A percentile compares a stretch with the other conserved stretches of the same genome.
phyloP scores from a whole-genome alignment of 495 filamentous ascomycete species.

The Barbatosphaeria neglecta region DNA sequence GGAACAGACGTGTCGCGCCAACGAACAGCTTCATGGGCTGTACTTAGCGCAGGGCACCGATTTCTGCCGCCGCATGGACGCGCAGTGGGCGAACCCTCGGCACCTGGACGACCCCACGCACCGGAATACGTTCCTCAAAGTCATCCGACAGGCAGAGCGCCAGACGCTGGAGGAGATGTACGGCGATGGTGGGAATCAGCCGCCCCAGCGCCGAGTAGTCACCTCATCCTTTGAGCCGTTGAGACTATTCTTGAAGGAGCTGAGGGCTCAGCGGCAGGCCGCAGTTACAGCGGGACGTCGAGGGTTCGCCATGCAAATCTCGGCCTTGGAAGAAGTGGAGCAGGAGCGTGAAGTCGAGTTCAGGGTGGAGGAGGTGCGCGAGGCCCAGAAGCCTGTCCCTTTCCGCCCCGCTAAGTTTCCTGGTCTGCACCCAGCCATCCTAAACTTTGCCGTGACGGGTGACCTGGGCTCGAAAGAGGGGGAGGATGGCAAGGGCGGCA shows the following conservation, averaged over 20 bases:
- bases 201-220: background rate
- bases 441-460: no score
- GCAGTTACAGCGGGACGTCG: conserved; percentile 16
- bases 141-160: conserved; percentile 22
- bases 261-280: conserved; percentile 15
- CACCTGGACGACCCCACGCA: conserved; percentile 6
- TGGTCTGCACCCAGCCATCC: conserved; percentile 21
- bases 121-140: conserved; percentile 7
- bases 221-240: conserved; percentile 10
- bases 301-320: conserved; percentile 25
- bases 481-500: no score
- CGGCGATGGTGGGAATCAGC: conserved; percentile 10
- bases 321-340: conserved; percentile 41
- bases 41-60: conserved; percentile 47
- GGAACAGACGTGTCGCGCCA: conserved; percentile 45
- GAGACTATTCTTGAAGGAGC: conserved; percentile 18
- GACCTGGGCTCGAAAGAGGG: no score
- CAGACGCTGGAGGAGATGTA: conserved; percentile 25
- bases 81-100: conserved; percentile 11
- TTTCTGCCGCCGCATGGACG: conserved; percentile 35
- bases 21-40: conserved; percentile 42
- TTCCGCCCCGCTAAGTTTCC: conserved; percentile 17
- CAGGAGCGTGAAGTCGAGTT: conserved; percentile 37
- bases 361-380: conserved; percentile 38
- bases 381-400: conserved; percentile 24